Evolutionary conservation across 2,329 filamentous ascomycete genomes (phyloP).

Genomic region (Aspergillus sp.): DNA sequence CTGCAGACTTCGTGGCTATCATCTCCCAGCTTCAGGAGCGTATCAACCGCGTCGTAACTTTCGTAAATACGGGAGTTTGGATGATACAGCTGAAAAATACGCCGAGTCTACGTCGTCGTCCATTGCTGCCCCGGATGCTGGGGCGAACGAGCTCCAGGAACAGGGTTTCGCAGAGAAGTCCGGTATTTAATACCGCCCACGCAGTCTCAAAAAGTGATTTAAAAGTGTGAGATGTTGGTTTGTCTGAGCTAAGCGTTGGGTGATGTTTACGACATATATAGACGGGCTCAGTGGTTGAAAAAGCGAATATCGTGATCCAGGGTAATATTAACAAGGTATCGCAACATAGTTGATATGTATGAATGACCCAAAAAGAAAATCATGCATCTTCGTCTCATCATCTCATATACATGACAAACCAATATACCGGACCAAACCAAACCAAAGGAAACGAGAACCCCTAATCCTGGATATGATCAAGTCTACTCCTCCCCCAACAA

Average conservation of each 20-base stretch:
- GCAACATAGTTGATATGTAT: neutral
- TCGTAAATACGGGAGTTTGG: slow-evolving; percentile 56
- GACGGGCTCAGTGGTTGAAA: neutral
- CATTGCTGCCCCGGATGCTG: slow-evolving; percentile 43
- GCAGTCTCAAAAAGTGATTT: neutral
- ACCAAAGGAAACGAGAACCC: neutral
- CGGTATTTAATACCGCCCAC: neutral
- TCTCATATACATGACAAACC: neutral
- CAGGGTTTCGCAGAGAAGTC: slow-evolving; percentile 49
- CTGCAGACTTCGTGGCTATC: slow-evolving; percentile 63
- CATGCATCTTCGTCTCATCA: neutral
- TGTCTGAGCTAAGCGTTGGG: neutral
- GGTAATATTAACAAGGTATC: neutral
- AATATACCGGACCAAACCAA: slow-evolving; percentile 7
- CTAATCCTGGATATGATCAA: too few species aligned
- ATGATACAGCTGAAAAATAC: slow-evolving; percentile 41
- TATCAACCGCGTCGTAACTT: slow-evolving; percentile 59
- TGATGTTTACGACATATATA: neutral
- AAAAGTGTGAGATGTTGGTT: neutral
- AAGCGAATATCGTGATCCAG: too few species aligned
- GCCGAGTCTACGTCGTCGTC: slow-evolving; percentile 44
- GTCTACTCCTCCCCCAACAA: slow-evolving; percentile 21
- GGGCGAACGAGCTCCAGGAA: slow-evolving; percentile 45
- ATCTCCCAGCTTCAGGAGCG: slow-evolving; percentile 62
- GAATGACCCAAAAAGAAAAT: neutral